Conservation (phyloP, 768 basidiomycete species). For the Terana coerulea region DNA sequence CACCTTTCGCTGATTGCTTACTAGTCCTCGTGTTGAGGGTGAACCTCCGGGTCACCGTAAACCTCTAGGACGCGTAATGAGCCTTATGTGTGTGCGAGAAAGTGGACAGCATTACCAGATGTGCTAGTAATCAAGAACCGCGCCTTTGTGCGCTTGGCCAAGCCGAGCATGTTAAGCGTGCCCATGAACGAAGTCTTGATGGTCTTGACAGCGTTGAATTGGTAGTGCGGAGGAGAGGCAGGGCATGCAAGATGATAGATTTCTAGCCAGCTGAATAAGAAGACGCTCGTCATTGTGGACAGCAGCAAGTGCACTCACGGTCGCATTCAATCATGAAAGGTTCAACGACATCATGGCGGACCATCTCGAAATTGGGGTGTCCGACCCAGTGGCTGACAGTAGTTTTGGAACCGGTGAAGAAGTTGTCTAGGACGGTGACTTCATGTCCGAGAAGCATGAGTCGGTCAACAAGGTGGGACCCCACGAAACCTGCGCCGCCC, state of each 20-base stretch:
- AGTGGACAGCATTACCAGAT: conserved; percentile 60
- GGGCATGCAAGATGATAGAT: conserved; percentile 99
- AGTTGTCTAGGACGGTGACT: conserved; percentile 96
- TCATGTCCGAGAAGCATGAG: conserved; percentile 98
- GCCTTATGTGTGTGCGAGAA: no score
- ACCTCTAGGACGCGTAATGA: conserved; percentile 57
- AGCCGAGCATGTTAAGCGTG: conserved; percentile 96
- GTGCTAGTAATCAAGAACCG: conserved; percentile 95
- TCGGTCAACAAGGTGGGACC: conserved; percentile 95
- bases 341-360: conserved; percentile 95
- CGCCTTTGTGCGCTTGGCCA: conserved; percentile 96
- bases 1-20: no score
- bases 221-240: conserved; percentile 96
- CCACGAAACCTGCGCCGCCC: conserved; percentile 98
- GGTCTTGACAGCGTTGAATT: conserved; percentile 97
- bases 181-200: conserved; percentile 99
- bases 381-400: conserved; percentile 95
- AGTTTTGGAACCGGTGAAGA: conserved; percentile 98
- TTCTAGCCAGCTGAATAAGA: conserved; percentile 42
- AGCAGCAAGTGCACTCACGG: conserved; percentile 50
- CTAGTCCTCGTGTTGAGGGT: conserved; percentile 97
- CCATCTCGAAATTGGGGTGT: conserved; percentile 98
- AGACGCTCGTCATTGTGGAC: not conserved
- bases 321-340: conserved; percentile 99
- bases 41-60: conserved; percentile 97